Evolutionary conservation across 768 basidiomycete genomes (phyloP).

Genomic region (Strobilomyces dryophilus): DNA sequence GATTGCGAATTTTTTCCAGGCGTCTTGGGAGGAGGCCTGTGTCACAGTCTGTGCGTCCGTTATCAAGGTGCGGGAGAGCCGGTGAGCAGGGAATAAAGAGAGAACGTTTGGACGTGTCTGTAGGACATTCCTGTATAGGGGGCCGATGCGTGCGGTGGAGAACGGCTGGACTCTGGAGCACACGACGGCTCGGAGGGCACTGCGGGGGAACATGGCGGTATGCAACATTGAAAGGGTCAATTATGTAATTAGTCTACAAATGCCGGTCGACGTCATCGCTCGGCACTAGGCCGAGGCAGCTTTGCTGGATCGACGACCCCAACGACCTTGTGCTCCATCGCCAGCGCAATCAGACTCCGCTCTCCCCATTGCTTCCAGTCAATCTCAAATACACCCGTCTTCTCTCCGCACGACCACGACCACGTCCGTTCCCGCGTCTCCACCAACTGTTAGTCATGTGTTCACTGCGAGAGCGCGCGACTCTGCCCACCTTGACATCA

Average conservation of each 20-base stretch:
- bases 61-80: conserved; percentile 43
- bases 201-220: conserved; percentile 22
- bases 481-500: conserved; percentile 55
- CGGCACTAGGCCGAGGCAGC: conserved; percentile 12
- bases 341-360: conserved; percentile 62
- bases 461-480: background rate
- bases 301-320: conserved; percentile 60
- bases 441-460: conserved; percentile 21
- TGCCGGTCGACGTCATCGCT: conserved; percentile 11
- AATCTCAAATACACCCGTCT: conserved; percentile 70
- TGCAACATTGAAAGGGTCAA: background rate
- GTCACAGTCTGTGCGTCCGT: conserved; percentile 42
- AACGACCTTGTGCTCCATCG: conserved; percentile 64
- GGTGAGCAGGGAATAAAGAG: conserved; percentile 21
- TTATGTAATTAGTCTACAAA: conserved; percentile 12
- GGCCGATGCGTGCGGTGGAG: conserved; percentile 13
- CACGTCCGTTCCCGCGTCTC: conserved; percentile 47
- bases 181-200: conserved; percentile 18
- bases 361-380: conserved; percentile 61
- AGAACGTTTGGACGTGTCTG: conserved; percentile 26
- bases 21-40: conserved; percentile 36
- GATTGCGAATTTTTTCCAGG: conserved; percentile 48
- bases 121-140: conserved; percentile 22
- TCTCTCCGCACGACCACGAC: conserved; percentile 63
- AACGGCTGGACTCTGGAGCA: conserved; percentile 17